Base-by-base conservation (phyloP, 1,284 basidiomycete genomes). In the Tilletia walkeri region DNA sequence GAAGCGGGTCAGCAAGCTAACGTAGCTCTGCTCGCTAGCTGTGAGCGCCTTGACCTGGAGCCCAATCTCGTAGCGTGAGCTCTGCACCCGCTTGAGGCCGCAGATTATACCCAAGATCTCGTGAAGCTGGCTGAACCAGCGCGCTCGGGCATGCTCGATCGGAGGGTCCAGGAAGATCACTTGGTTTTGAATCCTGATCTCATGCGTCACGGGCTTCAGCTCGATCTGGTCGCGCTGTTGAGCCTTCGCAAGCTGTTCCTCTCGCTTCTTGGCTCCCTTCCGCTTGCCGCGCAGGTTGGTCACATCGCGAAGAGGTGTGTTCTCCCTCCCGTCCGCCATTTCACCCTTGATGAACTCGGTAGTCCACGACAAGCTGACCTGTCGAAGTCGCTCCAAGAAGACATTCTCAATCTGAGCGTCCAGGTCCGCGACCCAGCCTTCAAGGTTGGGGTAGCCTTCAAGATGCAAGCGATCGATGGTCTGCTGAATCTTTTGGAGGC, bases 161-260 rank as follows among this genome's bases (percentile, higher is more conserved):
- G 95, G 95, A 9, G 96, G 96, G 83, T 99, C 95, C 66, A 98
- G 88, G 86, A 96, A 97, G 84, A 99, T 97, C 78, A 97, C 93
- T 84, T 99, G 95, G 83, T 98, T 96, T 82, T 95, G 92, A 87
- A 99, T 97, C 81, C 95, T 89, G 72, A 99, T 92, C 83, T 98
- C 94, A 84, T 98, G 94, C 90, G 79, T 92, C 66, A 80, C 75
- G 45, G 77, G 68, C 48, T 70, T 50, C 47, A 76, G 67, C 54
- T 76, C 67, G 50, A 74, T 59, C 18, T 50, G 48, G 7, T 67
- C 66, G 9, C 50, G 66, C 20, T 66, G 65, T 24, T 66, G 45
- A 18, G 65, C 65, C 45, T 66, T 48, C 20, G 65, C 45, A 48
- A 50, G 59, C 36, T 63, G 59, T 38, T 63, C 68, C 41, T 54